A percentile compares a stretch with the other conserved stretches of the same genome.
phyloP scores from a whole-genome alignment of 2,329 filamentous ascomycete species.

The Talaromyces piceae region DNA sequence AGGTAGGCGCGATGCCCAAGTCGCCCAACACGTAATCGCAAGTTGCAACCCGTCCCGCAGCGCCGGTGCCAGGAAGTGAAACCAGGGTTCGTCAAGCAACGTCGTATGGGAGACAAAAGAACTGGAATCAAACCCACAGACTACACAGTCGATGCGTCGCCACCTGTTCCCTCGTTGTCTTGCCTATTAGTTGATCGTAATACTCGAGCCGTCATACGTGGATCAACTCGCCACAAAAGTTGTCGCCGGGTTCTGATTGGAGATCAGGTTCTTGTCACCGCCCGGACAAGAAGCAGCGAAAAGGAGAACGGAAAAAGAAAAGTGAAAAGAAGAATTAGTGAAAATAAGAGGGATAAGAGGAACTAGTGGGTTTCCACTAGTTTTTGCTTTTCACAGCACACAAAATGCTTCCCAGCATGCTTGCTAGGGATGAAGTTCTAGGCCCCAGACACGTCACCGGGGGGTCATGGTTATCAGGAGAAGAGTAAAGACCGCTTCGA shows the following conservation, averaged over 20 bases:
- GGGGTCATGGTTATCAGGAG: background rate
- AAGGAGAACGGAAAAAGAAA: background rate
- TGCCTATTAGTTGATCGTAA: background rate
- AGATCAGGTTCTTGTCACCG: too few relatives aligned
- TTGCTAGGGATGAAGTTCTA: background rate
- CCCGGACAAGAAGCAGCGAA: background rate
- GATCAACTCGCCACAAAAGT: background rate
- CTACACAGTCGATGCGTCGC: background rate
- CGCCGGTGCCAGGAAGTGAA: too few relatives aligned
- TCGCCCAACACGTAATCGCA: background rate
- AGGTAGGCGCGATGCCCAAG: background rate
- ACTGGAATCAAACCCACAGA: background rate
- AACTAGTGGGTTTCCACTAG: too few relatives aligned
- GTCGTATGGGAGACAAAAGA: background rate
- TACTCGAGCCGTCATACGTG: constrained; percentile 1
- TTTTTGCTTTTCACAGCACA: background rate
- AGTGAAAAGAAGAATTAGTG: background rate
- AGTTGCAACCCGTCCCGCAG: too few relatives aligned
- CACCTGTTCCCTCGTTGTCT: background rate
- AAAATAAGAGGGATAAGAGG: background rate
- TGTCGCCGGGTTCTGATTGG: background rate
- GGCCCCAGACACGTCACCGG: constrained; percentile 5
- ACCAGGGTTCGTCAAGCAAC: too few relatives aligned
- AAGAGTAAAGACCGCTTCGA: background rate
- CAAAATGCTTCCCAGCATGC: background rate